Percentiles rank a stretch among this genome's conserved stretches.
Evolutionary conservation across 805 yeast species (phyloP).

Genomic region (Candida saitoana): DNA sequence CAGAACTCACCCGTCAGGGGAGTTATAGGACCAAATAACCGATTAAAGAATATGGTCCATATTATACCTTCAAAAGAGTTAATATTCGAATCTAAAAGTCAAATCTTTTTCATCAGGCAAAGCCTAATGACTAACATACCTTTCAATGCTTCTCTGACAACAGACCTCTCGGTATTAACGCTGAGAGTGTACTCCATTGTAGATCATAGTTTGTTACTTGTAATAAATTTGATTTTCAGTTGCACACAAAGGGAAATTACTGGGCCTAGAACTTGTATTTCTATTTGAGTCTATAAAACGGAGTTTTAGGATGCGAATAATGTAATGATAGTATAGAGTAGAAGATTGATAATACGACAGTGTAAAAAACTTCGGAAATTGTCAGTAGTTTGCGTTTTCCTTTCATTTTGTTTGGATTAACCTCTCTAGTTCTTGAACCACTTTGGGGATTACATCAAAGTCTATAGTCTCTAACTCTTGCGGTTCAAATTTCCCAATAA

Average conservation of each 20-base stretch:
- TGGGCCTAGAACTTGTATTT: no score
- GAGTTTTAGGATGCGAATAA: no score
- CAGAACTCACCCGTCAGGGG: slow-evolving; percentile 56
- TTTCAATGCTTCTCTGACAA: slow-evolving; percentile 50
- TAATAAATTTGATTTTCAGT: background rate
- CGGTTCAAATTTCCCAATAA: slow-evolving; percentile 49
- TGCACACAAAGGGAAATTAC: background rate
- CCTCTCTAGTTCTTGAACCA: slow-evolving; percentile 31
- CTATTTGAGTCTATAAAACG: no score
- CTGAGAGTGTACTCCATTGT: slow-evolving; percentile 46
- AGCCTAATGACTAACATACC: slow-evolving; percentile 40
- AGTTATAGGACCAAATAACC: slow-evolving; percentile 61
- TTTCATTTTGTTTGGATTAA: background rate
- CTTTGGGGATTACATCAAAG: slow-evolving; percentile 37
- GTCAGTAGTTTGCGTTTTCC: background rate
- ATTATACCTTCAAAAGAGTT: slow-evolving; percentile 46
- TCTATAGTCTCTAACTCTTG: slow-evolving; percentile 43
- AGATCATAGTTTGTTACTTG: background rate
- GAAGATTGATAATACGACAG: no score
- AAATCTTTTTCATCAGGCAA: background rate
- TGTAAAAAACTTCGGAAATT: no score
- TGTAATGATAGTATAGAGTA: no score
- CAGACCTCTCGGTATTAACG: slow-evolving; percentile 49
- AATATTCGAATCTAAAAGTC: slow-evolving; percentile 8
- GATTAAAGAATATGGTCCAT: slow-evolving; percentile 63